Conservation (phyloP, 768 basidiomycete genomes). For the Pisolithus marmoratus region DNA sequence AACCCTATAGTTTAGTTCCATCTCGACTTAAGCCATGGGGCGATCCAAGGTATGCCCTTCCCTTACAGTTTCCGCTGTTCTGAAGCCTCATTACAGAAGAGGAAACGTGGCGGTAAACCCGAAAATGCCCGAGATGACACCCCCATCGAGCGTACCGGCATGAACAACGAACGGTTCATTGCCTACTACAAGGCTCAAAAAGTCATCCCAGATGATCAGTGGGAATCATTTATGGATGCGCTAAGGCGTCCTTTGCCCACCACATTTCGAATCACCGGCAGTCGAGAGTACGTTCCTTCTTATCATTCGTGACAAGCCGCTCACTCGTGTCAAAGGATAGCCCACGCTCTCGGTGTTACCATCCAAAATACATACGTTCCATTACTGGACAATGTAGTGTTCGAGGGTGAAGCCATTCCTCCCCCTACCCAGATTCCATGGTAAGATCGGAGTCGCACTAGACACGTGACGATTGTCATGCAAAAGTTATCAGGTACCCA, state of each 20-base stretch:
- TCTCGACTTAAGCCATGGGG: neutral
- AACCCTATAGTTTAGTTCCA: conserved; percentile 3
- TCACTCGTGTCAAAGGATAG: conserved; percentile 40
- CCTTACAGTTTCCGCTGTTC: neutral
- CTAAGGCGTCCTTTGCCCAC: conserved; percentile 78
- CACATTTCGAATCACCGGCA: conserved; percentile 90
- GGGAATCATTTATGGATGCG: conserved; percentile 62
- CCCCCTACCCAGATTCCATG: conserved; percentile 85
- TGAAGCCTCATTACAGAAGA: conserved; percentile 9
- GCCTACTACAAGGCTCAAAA: conserved; percentile 72
- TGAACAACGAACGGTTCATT: conserved; percentile 65
- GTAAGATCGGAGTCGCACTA: conserved; percentile 34
- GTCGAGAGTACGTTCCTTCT: conserved; percentile 57
- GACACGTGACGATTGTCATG: neutral
- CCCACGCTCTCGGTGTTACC: conserved; percentile 69
- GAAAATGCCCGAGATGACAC: conserved; percentile 28
- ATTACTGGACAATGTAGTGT: conserved; percentile 58
- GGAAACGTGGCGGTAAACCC: conserved; percentile 10
- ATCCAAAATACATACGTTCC: conserved; percentile 81
- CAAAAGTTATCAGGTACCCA: conserved; percentile 69
- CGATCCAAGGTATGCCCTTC: conserved; percentile 4
- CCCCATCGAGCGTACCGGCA: conserved; percentile 52
- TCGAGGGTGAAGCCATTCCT: conserved; percentile 69
- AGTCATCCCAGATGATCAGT: conserved; percentile 74
- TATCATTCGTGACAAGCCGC: neutral